Evolutionary conservation across 805 yeast genomes (phyloP).

Genomic region (Saccharomycopsis amapae): DNA sequence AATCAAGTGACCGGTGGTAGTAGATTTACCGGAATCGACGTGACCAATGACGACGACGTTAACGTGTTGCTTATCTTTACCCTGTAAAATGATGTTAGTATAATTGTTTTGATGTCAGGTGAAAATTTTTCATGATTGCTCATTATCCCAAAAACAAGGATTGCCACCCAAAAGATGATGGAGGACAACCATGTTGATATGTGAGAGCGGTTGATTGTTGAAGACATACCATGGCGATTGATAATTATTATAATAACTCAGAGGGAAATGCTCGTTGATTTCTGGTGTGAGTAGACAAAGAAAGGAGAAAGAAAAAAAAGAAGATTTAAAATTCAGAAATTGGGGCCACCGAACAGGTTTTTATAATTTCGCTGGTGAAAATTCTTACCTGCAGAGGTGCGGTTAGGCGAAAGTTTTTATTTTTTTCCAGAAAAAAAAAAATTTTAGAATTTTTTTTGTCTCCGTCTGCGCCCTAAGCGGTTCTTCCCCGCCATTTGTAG

Average conservation of each 20-base stretch:
- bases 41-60: slow-evolving; percentile 99
- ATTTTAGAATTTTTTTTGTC: too few relatives aligned
- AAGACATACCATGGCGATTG: slow-evolving; percentile 22
- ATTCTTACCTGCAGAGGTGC: too few relatives aligned
- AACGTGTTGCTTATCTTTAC: slow-evolving; percentile 96
- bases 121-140: slow-evolving; percentile 1
- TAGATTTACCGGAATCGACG: slow-evolving; percentile 99
- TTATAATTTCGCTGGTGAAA: too few relatives aligned
- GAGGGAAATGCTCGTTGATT: slow-evolving; percentile 32
- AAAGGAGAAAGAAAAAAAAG: slow-evolving; percentile 13
- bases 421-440: background rate
- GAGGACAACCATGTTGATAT: background rate
- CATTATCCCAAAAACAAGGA: background rate
- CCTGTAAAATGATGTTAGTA: slow-evolving; percentile 36
- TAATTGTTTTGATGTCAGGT: slow-evolving; percentile 2
- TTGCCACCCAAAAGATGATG: too few relatives aligned
- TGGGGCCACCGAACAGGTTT: too few relatives aligned
- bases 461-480: too few relatives aligned
- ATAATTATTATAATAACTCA: slow-evolving; percentile 26
- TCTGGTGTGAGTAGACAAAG: slow-evolving; percentile 31
- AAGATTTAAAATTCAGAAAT: slow-evolving; percentile 13
- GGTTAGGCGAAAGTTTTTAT: background rate
- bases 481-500: too few relatives aligned
- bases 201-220: background rate
- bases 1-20: slow-evolving; percentile 99